phyloP scores from a whole-genome alignment of 768 basidiomycete genomes.

The Serendipita indica region DNA sequence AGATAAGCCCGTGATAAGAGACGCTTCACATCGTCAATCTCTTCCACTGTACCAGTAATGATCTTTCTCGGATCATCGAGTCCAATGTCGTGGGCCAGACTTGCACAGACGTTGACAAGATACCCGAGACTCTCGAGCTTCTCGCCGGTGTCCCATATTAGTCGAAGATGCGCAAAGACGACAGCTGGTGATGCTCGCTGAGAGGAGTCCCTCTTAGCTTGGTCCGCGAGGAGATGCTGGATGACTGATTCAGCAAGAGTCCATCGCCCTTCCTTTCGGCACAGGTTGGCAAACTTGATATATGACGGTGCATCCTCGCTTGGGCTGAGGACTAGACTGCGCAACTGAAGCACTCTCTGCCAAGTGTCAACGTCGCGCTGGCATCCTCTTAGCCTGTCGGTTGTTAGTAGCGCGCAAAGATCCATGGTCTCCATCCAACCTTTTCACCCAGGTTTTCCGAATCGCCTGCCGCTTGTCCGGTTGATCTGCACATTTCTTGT shows the following conservation, averaged over 20 bases:
- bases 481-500: slow-evolving; percentile 32
- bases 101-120: background rate
- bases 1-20: slow-evolving; percentile 51
- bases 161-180: slow-evolving; percentile 2
- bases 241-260: slow-evolving; percentile 33
- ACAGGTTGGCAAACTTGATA: slow-evolving; percentile 39
- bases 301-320: slow-evolving; percentile 34
- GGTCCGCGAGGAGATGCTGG: slow-evolving; percentile 23
- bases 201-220: background rate
- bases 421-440: slow-evolving; percentile 21
- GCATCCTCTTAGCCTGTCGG: slow-evolving; percentile 29
- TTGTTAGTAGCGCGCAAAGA: background rate
- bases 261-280: slow-evolving; percentile 32
- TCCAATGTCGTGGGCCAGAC: background rate
- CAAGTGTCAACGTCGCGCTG: slow-evolving; percentile 40
- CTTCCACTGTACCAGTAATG: slow-evolving; percentile 1
- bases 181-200: background rate
- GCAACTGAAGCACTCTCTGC: slow-evolving; percentile 36
- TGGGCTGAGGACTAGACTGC: slow-evolving; percentile 32
- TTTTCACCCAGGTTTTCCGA: slow-evolving; percentile 35
- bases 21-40: slow-evolving; percentile 25
- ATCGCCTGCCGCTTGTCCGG: slow-evolving; percentile 29
- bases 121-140: background rate
- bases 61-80: background rate
- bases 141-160: slow-evolving; percentile 2